phyloP scores from a whole-genome alignment of 2,329 filamentous ascomycete genomes.

The Diaporthe ilicicola region DNA sequence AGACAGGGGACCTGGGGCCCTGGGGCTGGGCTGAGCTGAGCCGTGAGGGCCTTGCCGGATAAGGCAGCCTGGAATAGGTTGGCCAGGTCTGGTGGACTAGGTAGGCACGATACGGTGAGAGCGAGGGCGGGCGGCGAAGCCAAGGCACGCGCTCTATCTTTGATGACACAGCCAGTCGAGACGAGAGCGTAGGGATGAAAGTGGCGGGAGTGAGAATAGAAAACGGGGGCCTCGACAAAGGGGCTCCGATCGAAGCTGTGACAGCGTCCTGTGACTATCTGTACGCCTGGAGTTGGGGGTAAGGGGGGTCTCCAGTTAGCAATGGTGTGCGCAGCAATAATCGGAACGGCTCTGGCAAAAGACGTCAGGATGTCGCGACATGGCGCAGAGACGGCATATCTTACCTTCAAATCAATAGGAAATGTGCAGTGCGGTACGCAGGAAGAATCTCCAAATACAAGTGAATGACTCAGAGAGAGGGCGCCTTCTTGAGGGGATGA shows the following conservation, averaged over 20 bases:
- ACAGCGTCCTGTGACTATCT: slow-evolving; percentile 24
- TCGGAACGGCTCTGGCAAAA: slow-evolving; percentile 11
- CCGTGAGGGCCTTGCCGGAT: slow-evolving; percentile 27
- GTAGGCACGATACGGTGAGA: neutral
- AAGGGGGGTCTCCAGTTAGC: slow-evolving; percentile 5
- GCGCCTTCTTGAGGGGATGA: slow-evolving; percentile 27
- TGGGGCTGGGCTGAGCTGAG: slow-evolving; percentile 4
- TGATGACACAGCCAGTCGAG: neutral
- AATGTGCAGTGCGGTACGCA: neutral
- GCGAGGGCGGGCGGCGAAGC: neutral
- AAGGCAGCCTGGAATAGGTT: slow-evolving; percentile 17
- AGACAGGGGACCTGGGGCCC: slow-evolving; percentile 28
- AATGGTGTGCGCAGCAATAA: neutral
- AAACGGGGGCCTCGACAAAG: slow-evolving; percentile 24
- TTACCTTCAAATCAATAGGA: slow-evolving; percentile 19
- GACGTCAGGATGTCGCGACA: slow-evolving; percentile 25
- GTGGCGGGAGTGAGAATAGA: slow-evolving; percentile 14
- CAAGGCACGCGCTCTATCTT: slow-evolving; percentile 14
- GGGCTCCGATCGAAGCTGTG: slow-evolving; percentile 15
- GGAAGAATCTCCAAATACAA: slow-evolving; percentile 39
- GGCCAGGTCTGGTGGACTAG: neutral
- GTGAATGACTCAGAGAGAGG: slow-evolving; percentile 42
- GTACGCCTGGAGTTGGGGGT: neutral
- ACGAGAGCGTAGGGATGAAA: neutral
- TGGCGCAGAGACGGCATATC: slow-evolving; percentile 20